Conservation (phyloP, 805 yeast genomes). For the Candida hungchunana region DNA sequence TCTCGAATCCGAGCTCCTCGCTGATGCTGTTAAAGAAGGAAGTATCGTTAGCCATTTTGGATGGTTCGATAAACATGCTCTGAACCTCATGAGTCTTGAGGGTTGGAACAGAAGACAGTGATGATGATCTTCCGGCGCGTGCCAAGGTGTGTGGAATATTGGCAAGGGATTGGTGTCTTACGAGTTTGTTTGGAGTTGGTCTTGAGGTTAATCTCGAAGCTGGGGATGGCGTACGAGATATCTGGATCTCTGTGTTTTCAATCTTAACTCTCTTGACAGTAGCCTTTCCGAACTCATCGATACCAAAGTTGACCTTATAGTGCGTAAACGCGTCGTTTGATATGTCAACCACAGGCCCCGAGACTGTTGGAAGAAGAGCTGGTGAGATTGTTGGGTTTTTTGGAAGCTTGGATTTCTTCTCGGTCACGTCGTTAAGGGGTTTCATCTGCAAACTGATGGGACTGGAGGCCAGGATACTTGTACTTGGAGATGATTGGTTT, state of each 20-base stretch:
- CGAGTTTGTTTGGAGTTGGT: slow-evolving; percentile 4
- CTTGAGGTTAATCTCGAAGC: slow-evolving; percentile 1
- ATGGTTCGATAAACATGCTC: slow-evolving; percentile 23
- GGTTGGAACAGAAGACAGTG: slow-evolving; percentile 11
- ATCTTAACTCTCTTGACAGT: slow-evolving; percentile 16
- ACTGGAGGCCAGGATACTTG: slow-evolving; percentile 19
- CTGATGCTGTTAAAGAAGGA: slow-evolving; percentile 19
- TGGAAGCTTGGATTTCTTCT: background rate
- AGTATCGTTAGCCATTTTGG: slow-evolving; percentile 16
- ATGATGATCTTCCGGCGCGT: slow-evolving; percentile 14
- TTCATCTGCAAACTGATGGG: slow-evolving; percentile 25
- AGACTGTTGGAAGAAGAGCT: too few relatives aligned
- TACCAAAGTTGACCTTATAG: slow-evolving; percentile 17
- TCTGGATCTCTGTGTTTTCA: background rate
- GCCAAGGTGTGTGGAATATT: slow-evolving; percentile 6
- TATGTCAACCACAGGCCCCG: too few relatives aligned
- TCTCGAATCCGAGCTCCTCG: slow-evolving; percentile 13
- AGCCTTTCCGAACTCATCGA: slow-evolving; percentile 28
- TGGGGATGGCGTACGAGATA: slow-evolving; percentile 1
- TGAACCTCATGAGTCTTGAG: slow-evolving; percentile 11
- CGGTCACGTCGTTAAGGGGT: slow-evolving; percentile 17
- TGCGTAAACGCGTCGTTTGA: background rate
- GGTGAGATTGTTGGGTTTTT: too few relatives aligned
- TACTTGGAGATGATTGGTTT: slow-evolving; percentile 21
- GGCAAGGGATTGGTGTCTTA: slow-evolving; percentile 23